Evolutionary conservation across 2,329 filamentous ascomycete genomes (phyloP).

Genomic region (Xylaria sp.): DNA sequence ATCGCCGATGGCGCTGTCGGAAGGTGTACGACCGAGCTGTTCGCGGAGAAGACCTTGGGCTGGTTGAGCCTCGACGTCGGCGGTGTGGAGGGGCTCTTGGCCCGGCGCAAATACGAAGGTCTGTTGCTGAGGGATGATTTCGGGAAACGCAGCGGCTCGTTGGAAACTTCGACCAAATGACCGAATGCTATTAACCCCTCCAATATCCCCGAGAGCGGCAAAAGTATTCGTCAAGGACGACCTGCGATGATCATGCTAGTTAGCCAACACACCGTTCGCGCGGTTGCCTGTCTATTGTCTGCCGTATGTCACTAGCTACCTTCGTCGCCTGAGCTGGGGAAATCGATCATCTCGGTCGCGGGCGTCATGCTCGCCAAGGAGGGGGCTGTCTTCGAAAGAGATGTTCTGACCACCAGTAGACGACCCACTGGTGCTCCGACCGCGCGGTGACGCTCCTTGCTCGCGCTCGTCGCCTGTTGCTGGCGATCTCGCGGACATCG

Average conservation of each 20-base stretch:
- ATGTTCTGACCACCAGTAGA: conserved; percentile 55
- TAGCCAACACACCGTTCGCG: conserved; percentile 4
- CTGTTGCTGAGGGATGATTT: conserved; percentile 83
- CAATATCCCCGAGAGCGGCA: conserved; percentile 73
- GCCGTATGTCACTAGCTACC: conserved; percentile 48
- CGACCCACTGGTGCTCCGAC: conserved; percentile 54
- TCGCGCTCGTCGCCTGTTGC: conserved; percentile 61
- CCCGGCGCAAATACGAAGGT: conserved; percentile 76
- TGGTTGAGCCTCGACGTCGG: conserved; percentile 53
- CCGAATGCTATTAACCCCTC: conserved; percentile 92
- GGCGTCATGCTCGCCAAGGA: conserved; percentile 55
- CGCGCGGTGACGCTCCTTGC: conserved; percentile 54
- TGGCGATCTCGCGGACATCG: conserved; percentile 42
- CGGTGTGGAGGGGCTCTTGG: conserved; percentile 57
- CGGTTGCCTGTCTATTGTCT: not conserved
- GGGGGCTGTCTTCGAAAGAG: conserved; percentile 58
- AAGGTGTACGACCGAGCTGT: conserved; percentile 59
- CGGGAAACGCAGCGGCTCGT: conserved; percentile 86
- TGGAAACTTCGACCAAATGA: conserved; percentile 95
- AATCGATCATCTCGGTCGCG: conserved; percentile 51
- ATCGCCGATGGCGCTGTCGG: conserved; percentile 44
- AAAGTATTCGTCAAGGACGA: conserved; percentile 70
- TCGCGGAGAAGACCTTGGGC: conserved; percentile 62
- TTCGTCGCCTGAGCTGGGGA: conserved; percentile 50
- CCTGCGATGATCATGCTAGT: conserved; percentile 51